Evolutionary conservation across 208 protist species (phyloP).

Genomic region (Wallacemonas collosoma): DNA sequence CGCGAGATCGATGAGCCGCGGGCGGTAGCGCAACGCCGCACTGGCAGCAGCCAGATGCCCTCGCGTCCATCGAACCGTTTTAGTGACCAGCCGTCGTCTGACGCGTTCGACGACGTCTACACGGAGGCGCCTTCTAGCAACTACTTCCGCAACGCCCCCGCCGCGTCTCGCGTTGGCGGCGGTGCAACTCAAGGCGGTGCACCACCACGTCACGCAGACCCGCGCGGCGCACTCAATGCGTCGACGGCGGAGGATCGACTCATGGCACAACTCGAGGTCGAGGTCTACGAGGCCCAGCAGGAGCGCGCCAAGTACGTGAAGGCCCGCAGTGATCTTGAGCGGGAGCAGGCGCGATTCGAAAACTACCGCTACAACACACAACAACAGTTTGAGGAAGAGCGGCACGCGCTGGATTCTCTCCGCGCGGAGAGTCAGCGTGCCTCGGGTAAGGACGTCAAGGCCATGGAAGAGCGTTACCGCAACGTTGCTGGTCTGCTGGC

Average conservation of each 20-base stretch:
- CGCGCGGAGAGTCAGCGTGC: slow-evolving; percentile 52
- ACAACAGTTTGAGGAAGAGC: slow-evolving; percentile 75
- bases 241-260: slow-evolving; percentile 61
- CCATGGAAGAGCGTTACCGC: slow-evolving; percentile 75
- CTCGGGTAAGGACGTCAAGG: slow-evolving; percentile 61
- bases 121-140: slow-evolving; percentile 37
- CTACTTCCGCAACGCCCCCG: slow-evolving; percentile 51
- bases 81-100: slow-evolving; percentile 28
- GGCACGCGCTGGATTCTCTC: slow-evolving; percentile 41
- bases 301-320: slow-evolving; percentile 72
- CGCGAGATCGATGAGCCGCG: slow-evolving; percentile 1
- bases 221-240: background rate
- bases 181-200: background rate
- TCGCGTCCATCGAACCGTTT: slow-evolving; percentile 17
- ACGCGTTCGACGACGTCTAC: slow-evolving; percentile 36
- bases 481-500: slow-evolving; percentile 66
- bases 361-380: slow-evolving; percentile 50
- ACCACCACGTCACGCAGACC: slow-evolving; percentile 12
- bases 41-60: slow-evolving; percentile 7
- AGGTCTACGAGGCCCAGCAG: slow-evolving; percentile 74
- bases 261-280: slow-evolving; percentile 73
- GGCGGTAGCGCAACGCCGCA: too few species aligned
- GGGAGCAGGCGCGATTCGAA: slow-evolving; percentile 81
- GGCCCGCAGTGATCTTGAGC: slow-evolving; percentile 65
- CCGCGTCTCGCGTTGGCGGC: background rate